Percentiles rank a stretch among this genome's conserved stretches.
Conservation (phyloP, 2,329 filamentous ascomycete species). For the Mollisiaceae sp. region DNA sequence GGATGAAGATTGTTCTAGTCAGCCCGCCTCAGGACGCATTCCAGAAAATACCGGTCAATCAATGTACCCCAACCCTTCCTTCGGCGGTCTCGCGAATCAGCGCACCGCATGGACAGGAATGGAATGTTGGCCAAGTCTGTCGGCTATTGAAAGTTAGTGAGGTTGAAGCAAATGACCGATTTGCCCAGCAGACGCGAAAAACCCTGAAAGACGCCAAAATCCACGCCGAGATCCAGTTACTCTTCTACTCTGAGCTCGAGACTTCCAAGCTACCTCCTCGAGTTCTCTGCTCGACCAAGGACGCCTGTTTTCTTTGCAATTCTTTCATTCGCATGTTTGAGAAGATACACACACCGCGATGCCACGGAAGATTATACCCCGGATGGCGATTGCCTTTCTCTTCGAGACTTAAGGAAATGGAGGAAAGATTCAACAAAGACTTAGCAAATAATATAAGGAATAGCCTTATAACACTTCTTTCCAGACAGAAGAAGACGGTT, state of each 20-base stretch:
- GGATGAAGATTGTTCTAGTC: constrained; percentile 20
- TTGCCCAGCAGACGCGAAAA: constrained; percentile 21
- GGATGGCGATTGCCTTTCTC: constrained; percentile 19
- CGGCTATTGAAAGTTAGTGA: constrained; percentile 18
- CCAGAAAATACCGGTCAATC: constrained; percentile 15
- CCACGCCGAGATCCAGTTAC: constrained; percentile 26
- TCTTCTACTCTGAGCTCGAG: constrained; percentile 22
- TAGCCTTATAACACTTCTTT: constrained; percentile 15
- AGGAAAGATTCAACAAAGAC: constrained; percentile 12
- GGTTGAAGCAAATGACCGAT: constrained; percentile 20
- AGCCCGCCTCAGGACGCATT: constrained; percentile 12
- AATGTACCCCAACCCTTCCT: constrained; percentile 15
- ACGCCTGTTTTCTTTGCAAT: constrained; percentile 25
- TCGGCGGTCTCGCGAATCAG: constrained; percentile 16
- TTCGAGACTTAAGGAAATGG: constrained; percentile 7
- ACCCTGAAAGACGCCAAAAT: constrained; percentile 22
- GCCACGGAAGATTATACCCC: constrained; percentile 21
- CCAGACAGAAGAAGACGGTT: constrained; percentile 13
- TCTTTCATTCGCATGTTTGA: constrained; percentile 18
- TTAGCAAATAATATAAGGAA: constrained; percentile 8
- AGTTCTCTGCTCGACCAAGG: constrained; percentile 23
- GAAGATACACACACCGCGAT: constrained; percentile 18
- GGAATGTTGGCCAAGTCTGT: constrained; percentile 20
- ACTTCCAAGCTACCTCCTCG: constrained; percentile 12
- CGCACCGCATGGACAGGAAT: constrained; percentile 14